Conservation (phyloP, 78 protist genomes). For the Anaeramoeba flamelloides region DNA sequence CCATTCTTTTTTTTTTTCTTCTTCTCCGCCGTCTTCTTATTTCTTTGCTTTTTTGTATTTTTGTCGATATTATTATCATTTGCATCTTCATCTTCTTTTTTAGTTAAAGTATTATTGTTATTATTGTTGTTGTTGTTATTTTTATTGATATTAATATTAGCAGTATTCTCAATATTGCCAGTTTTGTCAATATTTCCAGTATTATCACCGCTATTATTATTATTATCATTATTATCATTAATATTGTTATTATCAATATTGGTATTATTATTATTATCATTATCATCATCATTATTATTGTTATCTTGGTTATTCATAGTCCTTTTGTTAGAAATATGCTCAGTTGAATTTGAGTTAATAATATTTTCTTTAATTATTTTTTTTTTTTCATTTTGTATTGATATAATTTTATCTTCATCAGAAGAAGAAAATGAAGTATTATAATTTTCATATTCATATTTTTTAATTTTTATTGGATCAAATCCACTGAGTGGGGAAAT, state of each 20-base stretch:
- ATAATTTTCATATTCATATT: too few species aligned
- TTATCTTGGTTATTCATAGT: too few species aligned
- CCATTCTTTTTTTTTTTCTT: too few species aligned
- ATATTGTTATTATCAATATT: background rate
- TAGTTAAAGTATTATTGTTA: background rate
- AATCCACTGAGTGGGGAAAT: too few species aligned
- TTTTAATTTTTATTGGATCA: too few species aligned
- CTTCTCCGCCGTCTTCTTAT: too few species aligned
- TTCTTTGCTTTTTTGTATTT: too few species aligned
- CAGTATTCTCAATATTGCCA: background rate
- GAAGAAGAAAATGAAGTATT: too few species aligned
- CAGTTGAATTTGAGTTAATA: background rate
- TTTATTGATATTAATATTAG: background rate
- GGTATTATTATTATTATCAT: background rate
- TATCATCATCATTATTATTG: background rate
- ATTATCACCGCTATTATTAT: background rate
- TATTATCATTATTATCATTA: background rate
- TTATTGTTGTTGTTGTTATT: background rate
- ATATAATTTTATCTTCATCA: too few species aligned
- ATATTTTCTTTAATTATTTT: background rate
- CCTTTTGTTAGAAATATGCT: background rate
- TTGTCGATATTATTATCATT: background rate
- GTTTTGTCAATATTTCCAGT: background rate
- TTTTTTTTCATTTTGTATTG: too few species aligned
- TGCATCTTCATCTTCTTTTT: background rate